phyloP scores from a whole-genome alignment of 139 green algal species.

The Edaphochlamys debaryana region DNA sequence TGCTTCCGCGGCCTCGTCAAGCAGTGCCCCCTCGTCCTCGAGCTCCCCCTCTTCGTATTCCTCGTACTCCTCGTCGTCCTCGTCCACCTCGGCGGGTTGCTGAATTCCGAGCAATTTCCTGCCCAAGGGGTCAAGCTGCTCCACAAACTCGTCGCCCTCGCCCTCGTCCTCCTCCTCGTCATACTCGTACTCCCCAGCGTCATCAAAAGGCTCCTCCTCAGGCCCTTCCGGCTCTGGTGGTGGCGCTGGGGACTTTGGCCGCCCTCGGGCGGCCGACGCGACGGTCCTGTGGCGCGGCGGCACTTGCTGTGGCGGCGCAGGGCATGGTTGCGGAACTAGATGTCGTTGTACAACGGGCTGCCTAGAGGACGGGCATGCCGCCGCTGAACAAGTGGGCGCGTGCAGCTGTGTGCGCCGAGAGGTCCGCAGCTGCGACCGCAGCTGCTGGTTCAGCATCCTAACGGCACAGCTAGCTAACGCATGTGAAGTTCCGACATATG shows the following conservation, averaged over 20 bases:
- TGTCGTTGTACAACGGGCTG: not conserved
- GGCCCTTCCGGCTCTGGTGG: not conserved
- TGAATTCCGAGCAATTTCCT: conserved; percentile 7
- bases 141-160: conserved; percentile 35
- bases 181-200: conserved; percentile 29
- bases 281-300: not conserved
- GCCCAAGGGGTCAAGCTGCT: conserved; percentile 31
- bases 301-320: not conserved
- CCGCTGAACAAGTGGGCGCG: too few relatives aligned
- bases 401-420: too few relatives aligned
- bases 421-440: too few relatives aligned
- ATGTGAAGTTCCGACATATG: too few relatives aligned
- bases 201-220: conserved; percentile 34
- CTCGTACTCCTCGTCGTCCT: conserved; percentile 10
- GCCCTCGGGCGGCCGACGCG: not conserved
- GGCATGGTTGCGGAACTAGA: too few relatives aligned
- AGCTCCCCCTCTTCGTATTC: not conserved
- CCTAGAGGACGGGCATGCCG: not conserved
- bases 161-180: conserved; percentile 45
- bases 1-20: conserved; percentile 45
- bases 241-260: conserved; percentile 7
- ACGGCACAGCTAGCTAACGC: too few relatives aligned
- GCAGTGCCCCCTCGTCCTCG: conserved; percentile 4
- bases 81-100: not conserved
- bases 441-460: too few relatives aligned